Percentiles rank a stretch among this genome's conserved stretches.
Conservation (phyloP, 176 grass and related monocot species). For the Thinopyrum elongatum region DNA sequence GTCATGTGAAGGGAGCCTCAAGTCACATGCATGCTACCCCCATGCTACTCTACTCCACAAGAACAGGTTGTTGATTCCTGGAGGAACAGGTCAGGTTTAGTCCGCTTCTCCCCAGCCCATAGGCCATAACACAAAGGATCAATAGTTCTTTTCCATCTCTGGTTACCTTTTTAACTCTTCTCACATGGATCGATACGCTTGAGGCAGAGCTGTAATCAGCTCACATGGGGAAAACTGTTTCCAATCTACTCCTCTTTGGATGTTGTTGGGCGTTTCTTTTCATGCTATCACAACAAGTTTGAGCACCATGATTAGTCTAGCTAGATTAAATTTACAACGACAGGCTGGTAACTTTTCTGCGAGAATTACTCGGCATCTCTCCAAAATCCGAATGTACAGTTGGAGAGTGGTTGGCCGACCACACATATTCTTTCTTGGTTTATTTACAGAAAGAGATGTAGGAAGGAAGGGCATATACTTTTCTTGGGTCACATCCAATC, state of each 20-base stretch:
- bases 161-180: constrained; percentile 24
- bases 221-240: constrained; percentile 25
- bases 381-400: background rate
- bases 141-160: constrained; percentile 14
- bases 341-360: background rate
- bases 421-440: constrained; percentile 3
- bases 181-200: constrained; percentile 42
- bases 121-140: constrained; percentile 24
- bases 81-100: constrained; percentile 53
- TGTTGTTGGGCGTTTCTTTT: constrained; percentile 24
- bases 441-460: background rate
- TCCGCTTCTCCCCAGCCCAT: background rate
- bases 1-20: constrained; percentile 56
- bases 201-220: constrained; percentile 23
- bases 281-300: background rate
- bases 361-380: background rate
- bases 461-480: constrained; percentile 24
- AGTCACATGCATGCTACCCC: constrained; percentile 43
- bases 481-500: constrained; percentile 37
- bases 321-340: background rate
- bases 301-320: background rate
- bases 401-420: constrained; percentile 19
- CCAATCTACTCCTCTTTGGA: background rate
- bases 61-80: constrained; percentile 56
- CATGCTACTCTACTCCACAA: constrained; percentile 50